A percentile compares a stretch with the other conserved stretches of the same genome.
phyloP scores from a whole-genome alignment of 352 stramenopile genomes.

The Pythium pyrilobum region DNA sequence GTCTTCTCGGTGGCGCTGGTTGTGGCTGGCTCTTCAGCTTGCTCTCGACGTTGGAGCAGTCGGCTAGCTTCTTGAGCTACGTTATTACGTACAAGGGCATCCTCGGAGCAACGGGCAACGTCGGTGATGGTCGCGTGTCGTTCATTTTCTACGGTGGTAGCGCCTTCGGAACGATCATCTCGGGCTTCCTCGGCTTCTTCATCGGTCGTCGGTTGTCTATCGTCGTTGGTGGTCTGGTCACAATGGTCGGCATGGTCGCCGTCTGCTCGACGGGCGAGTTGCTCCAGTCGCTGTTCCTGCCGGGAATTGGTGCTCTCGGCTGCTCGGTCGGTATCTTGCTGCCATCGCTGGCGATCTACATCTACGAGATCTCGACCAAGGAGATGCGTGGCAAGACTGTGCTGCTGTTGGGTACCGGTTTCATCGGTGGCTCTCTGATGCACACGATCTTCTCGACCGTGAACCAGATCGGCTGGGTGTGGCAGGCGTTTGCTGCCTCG shows the following conservation, averaged over 20 bases:
- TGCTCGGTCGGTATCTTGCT: constrained; percentile 52
- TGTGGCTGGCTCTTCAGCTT: constrained; percentile 79
- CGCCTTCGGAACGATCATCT: constrained; percentile 46
- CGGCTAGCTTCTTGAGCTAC: constrained; percentile 71
- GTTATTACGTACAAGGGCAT: constrained; percentile 71
- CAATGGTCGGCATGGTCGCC: constrained; percentile 64
- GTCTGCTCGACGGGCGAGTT: constrained; percentile 43
- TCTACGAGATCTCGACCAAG: constrained; percentile 81
- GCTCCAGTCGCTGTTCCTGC: constrained; percentile 49
- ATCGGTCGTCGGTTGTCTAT: constrained; percentile 74
- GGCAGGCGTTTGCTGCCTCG: constrained; percentile 77
- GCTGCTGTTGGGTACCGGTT: constrained; percentile 64
- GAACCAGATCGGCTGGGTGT: constrained; percentile 74
- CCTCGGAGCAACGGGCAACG: constrained; percentile 33
- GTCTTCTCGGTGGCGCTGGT: constrained; percentile 54
- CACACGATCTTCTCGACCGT: constrained; percentile 66
- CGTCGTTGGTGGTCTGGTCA: constrained; percentile 57
- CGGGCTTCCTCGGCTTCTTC: constrained; percentile 60
- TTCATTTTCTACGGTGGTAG: constrained; percentile 65
- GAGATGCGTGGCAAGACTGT: constrained; percentile 81
- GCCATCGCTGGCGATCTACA: constrained; percentile 74
- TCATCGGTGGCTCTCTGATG: constrained; percentile 54
- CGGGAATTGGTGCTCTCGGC: constrained; percentile 58
- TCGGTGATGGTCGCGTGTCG: constrained; percentile 55
- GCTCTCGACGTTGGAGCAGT: constrained; percentile 70